These are phyloP conservation scores for Porodaedalea pini DNA, from an alignment of 1,284 basidiomycete genomes.

Conservation along the genomic window DNA sequence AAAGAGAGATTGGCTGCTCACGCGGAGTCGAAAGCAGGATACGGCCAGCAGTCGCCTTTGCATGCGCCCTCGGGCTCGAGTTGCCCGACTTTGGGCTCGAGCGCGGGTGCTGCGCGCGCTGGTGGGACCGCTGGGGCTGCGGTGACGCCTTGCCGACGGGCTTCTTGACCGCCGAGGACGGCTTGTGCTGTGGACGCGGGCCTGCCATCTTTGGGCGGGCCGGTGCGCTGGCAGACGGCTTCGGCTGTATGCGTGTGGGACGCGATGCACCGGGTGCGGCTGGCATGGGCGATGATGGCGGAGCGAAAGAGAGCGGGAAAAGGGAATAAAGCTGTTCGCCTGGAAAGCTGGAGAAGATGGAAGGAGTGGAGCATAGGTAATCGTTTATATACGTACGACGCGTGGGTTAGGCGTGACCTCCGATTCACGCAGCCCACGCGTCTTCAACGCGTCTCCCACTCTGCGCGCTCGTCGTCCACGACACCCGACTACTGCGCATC, in stretches of 20 bases:
- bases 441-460: not conserved
- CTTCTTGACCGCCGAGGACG: not conserved
- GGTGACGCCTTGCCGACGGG: too few relatives aligned
- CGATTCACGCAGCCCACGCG: too few relatives aligned
- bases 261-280: constrained; percentile 5
- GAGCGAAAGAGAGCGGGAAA: not conserved
- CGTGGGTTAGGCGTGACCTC: too few relatives aligned
- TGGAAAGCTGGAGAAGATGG: not conserved
- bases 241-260: constrained; percentile 4
- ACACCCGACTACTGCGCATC: not conserved
- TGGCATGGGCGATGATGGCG: not conserved
- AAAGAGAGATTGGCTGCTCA: not conserved
- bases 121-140: not conserved
- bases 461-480: too few relatives aligned
- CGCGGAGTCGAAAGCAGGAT: not conserved
- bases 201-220: not conserved
- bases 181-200: not conserved
- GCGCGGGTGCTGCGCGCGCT: not conserved
- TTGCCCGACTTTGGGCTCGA: not conserved
- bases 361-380: not conserved
- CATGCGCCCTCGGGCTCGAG: not conserved
- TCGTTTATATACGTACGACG: not conserved
- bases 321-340: not conserved
- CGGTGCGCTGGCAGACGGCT: not conserved
- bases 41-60: not conserved